phyloP scores from a whole-genome alignment of 352 stramenopile genomes.

The Pythium myriotylum region DNA sequence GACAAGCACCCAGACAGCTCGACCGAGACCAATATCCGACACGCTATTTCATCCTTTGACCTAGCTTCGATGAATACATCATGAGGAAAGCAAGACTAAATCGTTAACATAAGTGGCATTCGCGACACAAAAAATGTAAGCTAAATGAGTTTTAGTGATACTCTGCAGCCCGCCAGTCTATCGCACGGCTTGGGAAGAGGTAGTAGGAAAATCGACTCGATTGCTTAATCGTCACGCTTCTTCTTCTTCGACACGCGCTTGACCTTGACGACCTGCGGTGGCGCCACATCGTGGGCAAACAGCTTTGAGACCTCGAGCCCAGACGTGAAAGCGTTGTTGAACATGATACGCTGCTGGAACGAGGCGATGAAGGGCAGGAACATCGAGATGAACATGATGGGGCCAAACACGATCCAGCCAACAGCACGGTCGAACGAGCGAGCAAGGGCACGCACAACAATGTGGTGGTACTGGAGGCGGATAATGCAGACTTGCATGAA shows the following conservation, averaged over 20 bases:
- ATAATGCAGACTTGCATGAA: conserved; percentile 85
- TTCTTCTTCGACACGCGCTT: conserved; percentile 91
- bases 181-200: conserved; percentile 2
- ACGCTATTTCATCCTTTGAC: conserved; percentile 21
- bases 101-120: conserved; percentile 28
- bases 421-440: conserved; percentile 76
- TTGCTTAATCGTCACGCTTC: conserved; percentile 74
- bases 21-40: conserved; percentile 1
- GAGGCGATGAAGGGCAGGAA: conserved; percentile 88
- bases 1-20: not conserved
- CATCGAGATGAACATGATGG: conserved; percentile 89
- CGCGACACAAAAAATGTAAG: conserved; percentile 27
- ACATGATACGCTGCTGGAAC: conserved; percentile 91
- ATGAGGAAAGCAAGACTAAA: not conserved
- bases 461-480: conserved; percentile 83
- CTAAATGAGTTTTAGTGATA: conserved; percentile 3
- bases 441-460: conserved; percentile 77
- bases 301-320: conserved; percentile 89
- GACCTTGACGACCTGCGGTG: conserved; percentile 81
- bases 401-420: conserved; percentile 88
- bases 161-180: conserved; percentile 12
- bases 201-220: conserved; percentile 1
- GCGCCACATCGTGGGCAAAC: conserved; percentile 83
- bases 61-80: conserved; percentile 22
- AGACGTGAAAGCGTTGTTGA: conserved; percentile 90